These are phyloP conservation scores for Dacryopinax primogenitus DNA, from an alignment of 768 basidiomycete species.

Conservation along the genomic window DNA sequence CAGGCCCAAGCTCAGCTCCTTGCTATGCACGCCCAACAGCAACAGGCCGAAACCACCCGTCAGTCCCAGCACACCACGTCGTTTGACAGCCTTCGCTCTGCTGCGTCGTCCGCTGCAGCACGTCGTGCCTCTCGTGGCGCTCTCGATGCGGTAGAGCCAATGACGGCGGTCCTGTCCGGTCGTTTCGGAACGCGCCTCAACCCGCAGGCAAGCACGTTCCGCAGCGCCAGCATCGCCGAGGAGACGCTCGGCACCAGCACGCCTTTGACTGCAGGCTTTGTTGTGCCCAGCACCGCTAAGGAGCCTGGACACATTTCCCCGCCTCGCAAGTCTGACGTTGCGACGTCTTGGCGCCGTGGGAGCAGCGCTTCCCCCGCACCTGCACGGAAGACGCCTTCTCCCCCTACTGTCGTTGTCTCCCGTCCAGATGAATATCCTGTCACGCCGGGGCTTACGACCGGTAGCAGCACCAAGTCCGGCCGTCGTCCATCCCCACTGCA, in stretches of 20 bases:
- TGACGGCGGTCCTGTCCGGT: conserved; percentile 69
- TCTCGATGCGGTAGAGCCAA: conserved; percentile 60
- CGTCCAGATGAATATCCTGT: conserved; percentile 41
- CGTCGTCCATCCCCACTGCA: background rate
- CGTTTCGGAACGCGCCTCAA: conserved; percentile 54
- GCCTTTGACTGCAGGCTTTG: conserved; percentile 4
- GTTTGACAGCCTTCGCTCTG: conserved; percentile 43
- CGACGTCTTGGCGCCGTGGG: conserved; percentile 67
- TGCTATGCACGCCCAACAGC: conserved; percentile 37
- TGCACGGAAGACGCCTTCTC: conserved; percentile 42
- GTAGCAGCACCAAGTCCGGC: background rate
- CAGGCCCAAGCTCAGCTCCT: conserved; percentile 3
- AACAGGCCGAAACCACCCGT: conserved; percentile 29
- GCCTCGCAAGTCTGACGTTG: conserved; percentile 72
- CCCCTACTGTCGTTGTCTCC: conserved; percentile 51
- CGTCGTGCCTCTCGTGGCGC: conserved; percentile 37
- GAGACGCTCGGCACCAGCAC: conserved; percentile 24
- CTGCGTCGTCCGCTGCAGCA: conserved; percentile 11
- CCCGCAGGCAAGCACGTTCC: conserved; percentile 32
- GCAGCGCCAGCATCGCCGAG: conserved; percentile 24
- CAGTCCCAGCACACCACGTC: conserved; percentile 37
- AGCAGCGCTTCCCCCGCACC: conserved; percentile 50
- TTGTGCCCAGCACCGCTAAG: conserved; percentile 25
- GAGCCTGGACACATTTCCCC: conserved; percentile 26
- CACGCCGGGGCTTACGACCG: conserved; percentile 36